Evolutionary conservation across 192 early-diverging fungal species (phyloP).

Genomic region (Phycomyces blakesleeanus): DNA sequence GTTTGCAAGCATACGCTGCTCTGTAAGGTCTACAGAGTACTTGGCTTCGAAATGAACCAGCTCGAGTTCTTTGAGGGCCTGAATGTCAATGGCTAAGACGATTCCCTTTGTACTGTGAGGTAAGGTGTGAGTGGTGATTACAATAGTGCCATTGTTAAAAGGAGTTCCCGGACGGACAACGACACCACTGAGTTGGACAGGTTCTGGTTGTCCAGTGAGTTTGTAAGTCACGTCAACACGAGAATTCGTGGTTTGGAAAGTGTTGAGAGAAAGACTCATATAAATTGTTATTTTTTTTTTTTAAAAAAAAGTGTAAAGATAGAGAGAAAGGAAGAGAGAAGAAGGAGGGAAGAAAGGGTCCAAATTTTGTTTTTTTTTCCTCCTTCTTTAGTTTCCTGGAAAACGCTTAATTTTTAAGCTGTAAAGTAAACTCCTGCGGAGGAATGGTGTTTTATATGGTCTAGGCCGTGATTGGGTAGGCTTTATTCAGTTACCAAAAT

Average conservation of each 20-base stretch:
- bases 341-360: background rate
- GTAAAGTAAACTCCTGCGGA: background rate
- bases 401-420: too few relatives aligned
- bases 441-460: background rate
- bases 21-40: constrained; percentile 17
- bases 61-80: constrained; percentile 14
- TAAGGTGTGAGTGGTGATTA: background rate
- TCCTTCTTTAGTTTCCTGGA: too few relatives aligned
- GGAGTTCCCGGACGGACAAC: constrained; percentile 4
- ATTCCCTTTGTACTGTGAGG: background rate
- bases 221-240: constrained; percentile 5
- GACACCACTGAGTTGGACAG: constrained; percentile 1
- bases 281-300: too few relatives aligned
- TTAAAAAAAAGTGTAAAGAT: too few relatives aligned
- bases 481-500: background rate
- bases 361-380: background rate
- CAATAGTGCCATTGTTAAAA: constrained; percentile 1
- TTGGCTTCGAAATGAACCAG: constrained; percentile 21
- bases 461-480: too few relatives aligned
- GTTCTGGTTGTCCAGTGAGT: background rate
- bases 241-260: background rate
- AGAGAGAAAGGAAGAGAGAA: background rate
- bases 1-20: constrained; percentile 39
- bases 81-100: constrained; percentile 12
- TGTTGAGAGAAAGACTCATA: constrained; percentile 1